Evolutionary conservation across 345 rosid genomes (phyloP), one percentile per base, ranked within the genome.

Genomic region (Corchorus capsularis): DNA sequence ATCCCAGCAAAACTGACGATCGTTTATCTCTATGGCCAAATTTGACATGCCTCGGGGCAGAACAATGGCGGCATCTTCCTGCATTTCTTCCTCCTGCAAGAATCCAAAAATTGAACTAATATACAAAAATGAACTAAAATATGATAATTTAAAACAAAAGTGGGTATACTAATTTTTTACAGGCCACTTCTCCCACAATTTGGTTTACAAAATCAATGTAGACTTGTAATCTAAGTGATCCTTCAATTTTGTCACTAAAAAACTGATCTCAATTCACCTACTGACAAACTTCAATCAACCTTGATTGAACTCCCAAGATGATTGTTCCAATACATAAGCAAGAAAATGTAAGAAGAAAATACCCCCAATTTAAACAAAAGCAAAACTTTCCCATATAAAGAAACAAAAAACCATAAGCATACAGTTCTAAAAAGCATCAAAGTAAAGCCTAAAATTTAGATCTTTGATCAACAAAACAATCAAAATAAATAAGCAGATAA

Each of bases 1-100:
- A 79, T 94, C 97, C 99, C 98, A 96, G 74, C 87, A 77, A 71
- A 96, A 96, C 77, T 81, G 91, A 17, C 95, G 98, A 77, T 91
- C 86, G 80, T 80, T 87, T 54, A 96, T 90, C 81, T 96, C 97
- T 72, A 96, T 85, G 50, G 98, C 87, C 47, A 85, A 16, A 50
- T 86, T 83, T 8, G 97, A 82, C 83, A 77, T 83, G 71, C 95
- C 94, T 55, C 82, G 90, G 39, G 99, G 97, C 69, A 96, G 86
- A 84, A 85, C 89, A 73, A 85, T 61, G 72, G 96, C 89, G 56
- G 99, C 99, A 84, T 92, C 99, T 81, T 86, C 99, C 78, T 87
- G 98, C 74, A 96, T 87, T 74, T 94, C 97, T 83, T 94, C 99
- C 76, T 96, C 99, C 83, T 74, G 94, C 79, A 96, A 87, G 93